Evolutionary conservation across 2,329 filamentous ascomycete species (phyloP).

Genomic region (Fusarium caatingaense): DNA sequence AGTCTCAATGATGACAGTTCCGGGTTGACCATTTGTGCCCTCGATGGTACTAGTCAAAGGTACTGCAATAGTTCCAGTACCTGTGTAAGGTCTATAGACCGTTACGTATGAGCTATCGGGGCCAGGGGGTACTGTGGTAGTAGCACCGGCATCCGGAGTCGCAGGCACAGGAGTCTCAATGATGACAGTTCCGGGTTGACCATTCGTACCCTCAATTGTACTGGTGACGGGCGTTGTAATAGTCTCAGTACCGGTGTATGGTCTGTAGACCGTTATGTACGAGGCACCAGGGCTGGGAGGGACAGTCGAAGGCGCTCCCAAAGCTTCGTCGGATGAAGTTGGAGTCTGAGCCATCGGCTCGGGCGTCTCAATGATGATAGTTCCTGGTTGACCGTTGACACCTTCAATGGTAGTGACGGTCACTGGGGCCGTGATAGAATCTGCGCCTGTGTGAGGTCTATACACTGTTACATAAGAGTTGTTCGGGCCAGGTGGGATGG

Average conservation of each 20-base stretch:
- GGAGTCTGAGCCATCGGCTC: not conserved
- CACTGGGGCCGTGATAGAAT: conserved; percentile 11
- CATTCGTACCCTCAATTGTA: not conserved
- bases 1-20: not conserved
- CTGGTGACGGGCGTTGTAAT: not conserved
- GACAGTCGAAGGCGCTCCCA: not conserved
- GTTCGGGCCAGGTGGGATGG: conserved; percentile 8
- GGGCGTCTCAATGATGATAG: conserved; percentile 26
- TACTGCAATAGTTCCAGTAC: not conserved
- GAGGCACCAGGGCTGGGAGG: not conserved
- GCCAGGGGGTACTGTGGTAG: not conserved
- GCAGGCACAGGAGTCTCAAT: not conserved
- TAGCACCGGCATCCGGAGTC: not conserved
- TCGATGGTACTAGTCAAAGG: not conserved
- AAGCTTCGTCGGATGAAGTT: not conserved
- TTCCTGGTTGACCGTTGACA: conserved; percentile 7
- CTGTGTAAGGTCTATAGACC: not conserved
- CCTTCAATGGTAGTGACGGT: conserved; percentile 22
- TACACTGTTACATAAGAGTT: conserved; percentile 24
- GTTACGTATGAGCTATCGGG: conserved; percentile 2
- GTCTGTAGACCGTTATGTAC: not conserved
- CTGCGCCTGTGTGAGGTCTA: conserved; percentile 6
- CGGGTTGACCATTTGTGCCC: not conserved
- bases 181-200: not conserved
- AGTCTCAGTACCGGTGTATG: not conserved